Base-by-base conservation (phyloP, 202 grass and related monocot species). In the Saccharum hybrid region DNA sequence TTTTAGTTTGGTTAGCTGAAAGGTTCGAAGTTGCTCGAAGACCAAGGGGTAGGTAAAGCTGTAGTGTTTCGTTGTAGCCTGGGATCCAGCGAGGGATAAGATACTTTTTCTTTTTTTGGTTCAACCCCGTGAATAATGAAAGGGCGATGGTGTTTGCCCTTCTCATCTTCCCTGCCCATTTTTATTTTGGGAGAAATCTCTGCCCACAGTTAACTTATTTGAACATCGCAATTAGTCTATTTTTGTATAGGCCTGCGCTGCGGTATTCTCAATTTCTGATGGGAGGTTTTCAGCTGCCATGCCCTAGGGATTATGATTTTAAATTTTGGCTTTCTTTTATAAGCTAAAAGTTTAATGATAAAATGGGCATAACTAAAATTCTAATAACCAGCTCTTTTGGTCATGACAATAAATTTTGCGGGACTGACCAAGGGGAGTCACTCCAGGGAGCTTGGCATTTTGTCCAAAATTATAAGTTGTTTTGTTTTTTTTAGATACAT, bases 61-160 rank as follows among this genome's bases (percentile, higher is more conserved):
- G 31, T 36, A 63, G 62, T 83, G 48, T 36, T 73, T 11, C 5
- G 4, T 79, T 67, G 5, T 74, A 46, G 18, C 71, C 71, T 63
- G 30, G 69, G 60, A 48, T 68, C 23, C 28, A 84, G 40, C 13
- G 61, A 84, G 72, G 49, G 5, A 66, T 66, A 41, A 67, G 21
- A 54, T 82, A 73, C 28, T 4, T 18, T 86, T 80, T 49, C 30
- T 30, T 63, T 71, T 15, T n/a, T n/a, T 63, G 22, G 10, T 49
- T 83, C 33, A 14, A 52, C 23, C 22, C 18, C 5, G 51, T 26
- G 31, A 64, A 86, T 86, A 83, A 83, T 28, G 76, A 48, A 78
- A 69, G 63, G 9, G 15, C 15, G 48, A 66, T 46, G 60, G 31
- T 63, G 31, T 22, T 84, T 49, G 30, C 48, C 52, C 38, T 14